Evolutionary conservation across 495 filamentous ascomycete genomes (phyloP), one percentile per base, ranked within the genome.

Genomic region (Aspergillus steynii): DNA sequence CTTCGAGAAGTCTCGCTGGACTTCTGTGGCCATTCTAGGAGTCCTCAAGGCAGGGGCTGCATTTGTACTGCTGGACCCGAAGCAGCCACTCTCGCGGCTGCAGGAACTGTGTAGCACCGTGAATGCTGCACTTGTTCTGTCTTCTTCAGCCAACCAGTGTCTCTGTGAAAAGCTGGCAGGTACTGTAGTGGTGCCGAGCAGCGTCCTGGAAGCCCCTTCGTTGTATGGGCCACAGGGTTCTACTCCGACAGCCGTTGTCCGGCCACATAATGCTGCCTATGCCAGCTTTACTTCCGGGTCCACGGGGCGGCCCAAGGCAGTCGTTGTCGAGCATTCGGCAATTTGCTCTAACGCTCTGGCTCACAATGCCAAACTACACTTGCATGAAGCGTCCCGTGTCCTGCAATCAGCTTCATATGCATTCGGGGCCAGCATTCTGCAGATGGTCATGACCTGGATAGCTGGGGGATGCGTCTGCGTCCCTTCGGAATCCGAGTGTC

Each of bases 231-330:
- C 20, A 20, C 20, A 50, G 8, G 27, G 20, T 12, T 15, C 37
- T 32, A 5, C 29, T 61, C n/a, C 34, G 42, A 46, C 42, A 46
- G 42, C 55, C 5, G 5, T 29, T 34, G 52, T 64, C 20, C 26
- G 26, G 2, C 65, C 68, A 27, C 1, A 56, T 2, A 58, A 64
- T 50, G 53, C 71, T 29, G 69, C 69, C 5, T 76, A 72, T 61
- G 68, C 76, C 2, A 60, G 79, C 8, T 80, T 77, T 47, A 80
- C 78, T 0, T 80, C 77, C 20, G 78, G 78, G 2, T 65, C 58
- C 4, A 80, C 78, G 1, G 78, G 78, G 7, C 54, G 58, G 14
- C 78, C 78, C 8, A 81, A 81, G 58, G 81, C 74, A 7, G 70
- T 79, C 7, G 58, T 75, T 0, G 60, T 71, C 3, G 48, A 59